Percentiles rank a stretch among this genome's conserved stretches.
Conservation (phyloP, 257 asterid genomes). For the Haberlea rhodopensis region DNA sequence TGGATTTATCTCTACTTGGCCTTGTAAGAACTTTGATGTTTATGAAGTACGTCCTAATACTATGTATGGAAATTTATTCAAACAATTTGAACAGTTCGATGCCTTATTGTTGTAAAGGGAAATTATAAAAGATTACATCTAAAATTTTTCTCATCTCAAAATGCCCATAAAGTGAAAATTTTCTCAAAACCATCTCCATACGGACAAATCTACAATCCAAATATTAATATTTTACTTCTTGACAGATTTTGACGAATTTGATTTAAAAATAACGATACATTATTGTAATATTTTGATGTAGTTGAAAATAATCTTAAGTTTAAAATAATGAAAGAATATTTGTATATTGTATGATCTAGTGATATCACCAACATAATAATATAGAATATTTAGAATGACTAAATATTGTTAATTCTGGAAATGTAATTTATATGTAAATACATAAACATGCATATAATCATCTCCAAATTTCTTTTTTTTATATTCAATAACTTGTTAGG, state of each 20-base stretch:
- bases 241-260: background rate
- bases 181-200: background rate
- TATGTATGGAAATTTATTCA: too few relatives aligned
- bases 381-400: background rate
- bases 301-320: background rate
- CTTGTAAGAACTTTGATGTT: conserved; percentile 13
- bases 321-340: too few relatives aligned
- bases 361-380: background rate
- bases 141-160: background rate
- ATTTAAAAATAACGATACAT: too few relatives aligned
- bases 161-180: background rate
- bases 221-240: background rate
- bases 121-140: too few relatives aligned
- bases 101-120: background rate
- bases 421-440: background rate
- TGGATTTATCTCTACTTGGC: conserved; percentile 8
- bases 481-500: background rate
- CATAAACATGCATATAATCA: background rate
- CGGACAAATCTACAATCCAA: too few relatives aligned
- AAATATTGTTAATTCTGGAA: background rate
- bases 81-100: background rate
- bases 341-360: too few relatives aligned
- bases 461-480: background rate
- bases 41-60: background rate
- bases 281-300: too few relatives aligned